Percentiles rank a stretch among this genome's conserved stretches.
Evolutionary conservation across 2,329 filamentous ascomycete genomes (phyloP).

Genomic region (Sphaerostilbella broomeana): DNA sequence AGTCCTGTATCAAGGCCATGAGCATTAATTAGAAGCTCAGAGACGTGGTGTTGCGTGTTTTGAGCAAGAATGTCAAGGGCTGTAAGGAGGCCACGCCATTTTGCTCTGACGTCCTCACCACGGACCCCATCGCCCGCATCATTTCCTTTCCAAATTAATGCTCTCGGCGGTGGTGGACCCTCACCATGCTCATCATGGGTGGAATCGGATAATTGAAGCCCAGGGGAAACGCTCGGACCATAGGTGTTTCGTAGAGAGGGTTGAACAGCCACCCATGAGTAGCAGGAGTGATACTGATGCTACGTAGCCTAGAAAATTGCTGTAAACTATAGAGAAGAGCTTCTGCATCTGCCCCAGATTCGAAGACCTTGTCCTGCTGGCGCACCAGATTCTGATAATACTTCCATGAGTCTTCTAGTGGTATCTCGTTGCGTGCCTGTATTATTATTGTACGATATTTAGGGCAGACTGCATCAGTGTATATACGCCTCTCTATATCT

Average conservation of each 20-base stretch:
- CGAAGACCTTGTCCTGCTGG: constrained; percentile 27
- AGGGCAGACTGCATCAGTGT: no score
- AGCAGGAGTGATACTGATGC: constrained; percentile 33
- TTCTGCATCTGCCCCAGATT: constrained; percentile 21
- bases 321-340: constrained; percentile 28
- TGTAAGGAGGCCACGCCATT: neutral
- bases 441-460: neutral
- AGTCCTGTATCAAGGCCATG: constrained; percentile 9
- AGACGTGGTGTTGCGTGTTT: neutral
- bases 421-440: neutral
- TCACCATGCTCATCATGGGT: constrained; percentile 13
- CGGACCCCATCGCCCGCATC: neutral
- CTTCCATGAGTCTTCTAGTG: constrained; percentile 15
- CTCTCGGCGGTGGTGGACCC: neutral
- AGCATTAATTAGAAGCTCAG: constrained; percentile 8
- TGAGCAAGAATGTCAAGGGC: neutral
- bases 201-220: constrained; percentile 35
- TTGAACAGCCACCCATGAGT: constrained; percentile 30
- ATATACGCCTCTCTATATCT: no score
- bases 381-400: constrained; percentile 27
- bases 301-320: constrained; percentile 29
- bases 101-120: neutral
- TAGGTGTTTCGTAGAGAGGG: constrained; percentile 36
- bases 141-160: no score
- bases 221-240: constrained; percentile 32